Evolutionary conservation across 2,329 filamentous ascomycete species (phyloP).

Genomic region (Sporothrix phasma): DNA sequence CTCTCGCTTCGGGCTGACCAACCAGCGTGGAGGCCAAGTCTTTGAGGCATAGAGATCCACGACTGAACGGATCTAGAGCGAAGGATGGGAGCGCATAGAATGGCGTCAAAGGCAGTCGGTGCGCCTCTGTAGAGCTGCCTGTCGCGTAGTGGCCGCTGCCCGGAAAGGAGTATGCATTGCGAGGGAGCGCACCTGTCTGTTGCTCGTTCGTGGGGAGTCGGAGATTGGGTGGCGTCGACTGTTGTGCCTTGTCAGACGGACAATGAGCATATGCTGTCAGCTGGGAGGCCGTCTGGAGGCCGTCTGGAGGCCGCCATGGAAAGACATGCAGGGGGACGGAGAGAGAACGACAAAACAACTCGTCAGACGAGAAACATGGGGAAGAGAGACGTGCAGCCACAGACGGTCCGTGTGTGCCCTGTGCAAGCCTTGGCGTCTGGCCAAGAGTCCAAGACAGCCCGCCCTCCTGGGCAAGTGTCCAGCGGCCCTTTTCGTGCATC

Average conservation of each 20-base stretch:
- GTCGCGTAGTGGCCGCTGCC: neutral
- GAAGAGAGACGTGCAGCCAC: neutral
- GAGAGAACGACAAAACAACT: neutral
- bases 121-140: neutral
- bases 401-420: neutral
- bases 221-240: neutral
- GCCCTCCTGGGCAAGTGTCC: neutral
- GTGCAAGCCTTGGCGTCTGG: neutral
- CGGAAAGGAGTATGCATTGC: constrained; percentile 4
- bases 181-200: neutral
- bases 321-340: neutral
- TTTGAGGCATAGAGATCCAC: neutral
- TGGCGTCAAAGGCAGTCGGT: neutral
- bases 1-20: constrained; percentile 7
- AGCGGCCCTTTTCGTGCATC: neutral
- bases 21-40: neutral
- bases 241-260: neutral
- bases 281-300: neutral
- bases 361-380: neutral
- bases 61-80: neutral
- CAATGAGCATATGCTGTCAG: neutral
- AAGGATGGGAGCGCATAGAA: neutral
- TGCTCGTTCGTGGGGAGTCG: neutral
- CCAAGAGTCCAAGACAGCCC: neutral
- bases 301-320: neutral